Conservation (phyloP, 768 basidiomycete genomes). For the Rhodosporidiobolus odoratus region DNA sequence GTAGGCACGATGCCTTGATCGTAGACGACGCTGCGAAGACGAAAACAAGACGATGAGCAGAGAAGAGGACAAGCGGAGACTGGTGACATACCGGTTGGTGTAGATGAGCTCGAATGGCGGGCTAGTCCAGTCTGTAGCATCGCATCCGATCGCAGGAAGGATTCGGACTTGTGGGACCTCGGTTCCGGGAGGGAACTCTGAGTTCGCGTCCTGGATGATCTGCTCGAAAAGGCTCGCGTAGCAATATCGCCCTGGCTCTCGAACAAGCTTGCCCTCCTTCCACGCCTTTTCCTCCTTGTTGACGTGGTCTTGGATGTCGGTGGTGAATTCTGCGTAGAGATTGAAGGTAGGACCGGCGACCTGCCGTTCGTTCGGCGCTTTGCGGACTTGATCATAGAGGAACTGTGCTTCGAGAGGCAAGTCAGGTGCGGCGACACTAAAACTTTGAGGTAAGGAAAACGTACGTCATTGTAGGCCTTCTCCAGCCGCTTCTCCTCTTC, state of each 20-base stretch:
- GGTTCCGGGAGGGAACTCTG: neutral
- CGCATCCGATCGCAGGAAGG: neutral
- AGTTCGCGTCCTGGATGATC: slow-evolving; percentile 7
- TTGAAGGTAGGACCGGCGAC: slow-evolving; percentile 28
- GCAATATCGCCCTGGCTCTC: neutral
- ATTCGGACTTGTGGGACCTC: slow-evolving; percentile 3
- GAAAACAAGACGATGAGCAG: neutral
- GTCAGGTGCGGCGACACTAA: neutral
- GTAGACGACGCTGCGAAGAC: slow-evolving; percentile 16
- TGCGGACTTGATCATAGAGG: neutral
- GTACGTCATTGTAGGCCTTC: neutral
- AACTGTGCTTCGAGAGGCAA: neutral
- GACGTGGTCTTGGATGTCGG: neutral
- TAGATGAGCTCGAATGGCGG: slow-evolving; percentile 31
- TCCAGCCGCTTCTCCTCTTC: neutral
- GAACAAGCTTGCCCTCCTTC: neutral
- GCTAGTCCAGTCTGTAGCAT: neutral
- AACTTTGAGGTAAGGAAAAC: neutral
- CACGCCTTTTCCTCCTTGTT: neutral
- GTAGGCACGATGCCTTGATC: slow-evolving; percentile 14
- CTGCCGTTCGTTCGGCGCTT: neutral
- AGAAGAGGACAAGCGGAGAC: neutral
- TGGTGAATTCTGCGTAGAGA: slow-evolving; percentile 7
- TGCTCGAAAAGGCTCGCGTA: slow-evolving; percentile 13
- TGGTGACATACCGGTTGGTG: slow-evolving; percentile 21